Conservation (phyloP, 768 basidiomycete species). For the Termitomyces sp. region DNA sequence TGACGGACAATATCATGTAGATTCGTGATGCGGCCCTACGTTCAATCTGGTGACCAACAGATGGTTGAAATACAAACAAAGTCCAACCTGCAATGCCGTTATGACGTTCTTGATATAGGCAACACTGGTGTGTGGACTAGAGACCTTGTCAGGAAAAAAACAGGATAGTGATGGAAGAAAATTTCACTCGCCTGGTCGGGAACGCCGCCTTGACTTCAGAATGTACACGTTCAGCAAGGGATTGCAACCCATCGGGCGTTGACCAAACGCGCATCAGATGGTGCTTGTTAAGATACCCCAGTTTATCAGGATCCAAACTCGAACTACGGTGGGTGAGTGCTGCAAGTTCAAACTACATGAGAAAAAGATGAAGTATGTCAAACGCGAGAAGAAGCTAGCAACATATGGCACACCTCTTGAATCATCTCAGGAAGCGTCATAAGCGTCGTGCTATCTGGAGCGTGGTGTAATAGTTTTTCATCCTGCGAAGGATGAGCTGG, state of each 20-base stretch:
- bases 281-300: constrained; percentile 87
- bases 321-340: constrained; percentile 80
- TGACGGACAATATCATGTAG: constrained; percentile 66
- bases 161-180: neutral
- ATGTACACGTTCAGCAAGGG: constrained; percentile 53
- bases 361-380: neutral
- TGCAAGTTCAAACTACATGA: constrained; percentile 66
- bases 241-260: constrained; percentile 44
- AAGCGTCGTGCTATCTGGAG: constrained; percentile 64
- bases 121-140: constrained; percentile 44
- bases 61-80: neutral
- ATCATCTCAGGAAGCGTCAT: constrained; percentile 66
- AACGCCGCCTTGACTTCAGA: constrained; percentile 51
- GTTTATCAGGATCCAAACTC: constrained; percentile 74
- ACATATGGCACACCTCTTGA: constrained; percentile 48
- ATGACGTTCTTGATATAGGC: constrained; percentile 67
- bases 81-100: constrained; percentile 50
- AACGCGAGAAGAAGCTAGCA: neutral
- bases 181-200: constrained; percentile 45
- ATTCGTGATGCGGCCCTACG: constrained; percentile 65
- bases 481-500: constrained; percentile 15
- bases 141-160: neutral
- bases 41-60: neutral
- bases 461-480: constrained; percentile 27
- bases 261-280: constrained; percentile 63